These are phyloP conservation scores for Rhodotorula sp. DNA, from an alignment of 1,284 basidiomycete genomes.

Conservation along the genomic window DNA sequence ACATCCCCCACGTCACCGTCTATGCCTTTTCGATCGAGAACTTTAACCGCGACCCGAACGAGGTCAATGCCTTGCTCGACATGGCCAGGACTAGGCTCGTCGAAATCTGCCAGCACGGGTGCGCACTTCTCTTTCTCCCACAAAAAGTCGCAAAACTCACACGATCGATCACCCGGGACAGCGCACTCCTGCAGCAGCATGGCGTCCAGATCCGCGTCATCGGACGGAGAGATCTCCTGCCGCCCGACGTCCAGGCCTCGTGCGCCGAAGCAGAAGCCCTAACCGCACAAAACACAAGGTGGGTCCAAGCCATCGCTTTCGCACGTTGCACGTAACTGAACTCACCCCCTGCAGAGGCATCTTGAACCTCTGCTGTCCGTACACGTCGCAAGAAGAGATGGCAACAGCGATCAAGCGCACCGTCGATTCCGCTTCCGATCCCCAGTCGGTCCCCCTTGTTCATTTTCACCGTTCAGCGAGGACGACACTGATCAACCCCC, in stretches of 20 bases:
- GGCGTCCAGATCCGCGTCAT: conserved; percentile 83
- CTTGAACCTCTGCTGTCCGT: conserved; percentile 93
- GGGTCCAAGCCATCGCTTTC: conserved; percentile 38
- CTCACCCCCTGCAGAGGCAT: conserved; percentile 50
- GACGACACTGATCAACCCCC: too few species aligned
- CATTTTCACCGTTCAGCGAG: neutral
- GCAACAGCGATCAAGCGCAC: conserved; percentile 62
- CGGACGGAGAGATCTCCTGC: conserved; percentile 75
- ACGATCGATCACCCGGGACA: conserved; percentile 47
- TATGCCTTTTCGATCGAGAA: conserved; percentile 98
- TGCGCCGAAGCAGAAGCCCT: conserved; percentile 72
- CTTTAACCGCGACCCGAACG: conserved; percentile 81
- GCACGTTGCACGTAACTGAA: neutral
- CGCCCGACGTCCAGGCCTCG: conserved; percentile 68
- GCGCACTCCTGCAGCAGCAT: conserved; percentile 73
- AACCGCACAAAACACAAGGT: conserved; percentile 74
- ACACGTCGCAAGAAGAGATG: conserved; percentile 90
- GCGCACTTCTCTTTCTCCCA: conserved; percentile 43
- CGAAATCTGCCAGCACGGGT: conserved; percentile 83
- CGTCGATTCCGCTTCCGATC: conserved; percentile 2
- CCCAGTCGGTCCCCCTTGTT: neutral
- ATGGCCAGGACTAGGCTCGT: conserved; percentile 77
- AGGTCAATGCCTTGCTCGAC: conserved; percentile 84
- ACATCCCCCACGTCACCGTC: conserved; percentile 79
- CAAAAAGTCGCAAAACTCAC: neutral